Evolutionary conservation across 192 early-diverging fungal genomes (phyloP).

Genomic region (Allomyces javanicus): DNA sequence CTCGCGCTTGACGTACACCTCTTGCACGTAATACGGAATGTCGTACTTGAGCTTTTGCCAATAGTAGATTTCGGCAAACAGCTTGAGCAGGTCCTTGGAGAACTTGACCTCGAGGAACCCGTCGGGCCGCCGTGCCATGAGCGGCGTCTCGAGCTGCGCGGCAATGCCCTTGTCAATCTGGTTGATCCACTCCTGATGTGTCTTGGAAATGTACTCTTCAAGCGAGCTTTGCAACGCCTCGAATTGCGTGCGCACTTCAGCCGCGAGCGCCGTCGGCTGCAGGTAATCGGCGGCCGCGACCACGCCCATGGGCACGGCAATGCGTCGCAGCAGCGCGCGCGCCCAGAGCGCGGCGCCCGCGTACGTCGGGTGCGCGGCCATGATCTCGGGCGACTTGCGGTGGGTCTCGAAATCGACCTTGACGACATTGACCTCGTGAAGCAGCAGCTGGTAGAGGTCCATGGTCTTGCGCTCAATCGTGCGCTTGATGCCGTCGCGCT

Average conservation of each 20-base stretch:
- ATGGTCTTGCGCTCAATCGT: slow-evolving; percentile 42
- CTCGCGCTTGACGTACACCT: slow-evolving; percentile 35
- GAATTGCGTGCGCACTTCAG: slow-evolving; percentile 35
- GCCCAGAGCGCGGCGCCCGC: slow-evolving; percentile 43
- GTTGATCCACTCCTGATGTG: slow-evolving; percentile 29
- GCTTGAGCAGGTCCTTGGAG: slow-evolving; percentile 26
- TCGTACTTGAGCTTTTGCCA: slow-evolving; percentile 42
- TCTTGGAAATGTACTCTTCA: slow-evolving; percentile 39
- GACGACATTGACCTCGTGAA: slow-evolving; percentile 33
- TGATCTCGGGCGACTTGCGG: slow-evolving; percentile 29
- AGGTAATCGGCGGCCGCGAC: slow-evolving; percentile 33
- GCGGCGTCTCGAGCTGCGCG: slow-evolving; percentile 21
- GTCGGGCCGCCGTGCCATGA: slow-evolving; percentile 18
- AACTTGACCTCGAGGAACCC: slow-evolving; percentile 36
- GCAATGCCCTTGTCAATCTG: slow-evolving; percentile 13
- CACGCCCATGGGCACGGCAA: slow-evolving; percentile 18
- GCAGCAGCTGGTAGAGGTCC: slow-evolving; percentile 30
- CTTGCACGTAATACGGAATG: slow-evolving; percentile 38
- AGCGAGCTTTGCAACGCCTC: slow-evolving; percentile 24
- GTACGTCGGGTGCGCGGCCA: slow-evolving; percentile 31
- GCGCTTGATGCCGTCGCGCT: slow-evolving; percentile 43
- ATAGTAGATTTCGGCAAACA: slow-evolving; percentile 35
- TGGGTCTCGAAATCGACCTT: slow-evolving; percentile 40
- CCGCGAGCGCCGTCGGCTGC: slow-evolving; percentile 22
- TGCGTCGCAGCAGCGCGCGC: slow-evolving; percentile 23